phyloP scores from a whole-genome alignment of 1,284 basidiomycete species.

The Megacollybia platyphylla region DNA sequence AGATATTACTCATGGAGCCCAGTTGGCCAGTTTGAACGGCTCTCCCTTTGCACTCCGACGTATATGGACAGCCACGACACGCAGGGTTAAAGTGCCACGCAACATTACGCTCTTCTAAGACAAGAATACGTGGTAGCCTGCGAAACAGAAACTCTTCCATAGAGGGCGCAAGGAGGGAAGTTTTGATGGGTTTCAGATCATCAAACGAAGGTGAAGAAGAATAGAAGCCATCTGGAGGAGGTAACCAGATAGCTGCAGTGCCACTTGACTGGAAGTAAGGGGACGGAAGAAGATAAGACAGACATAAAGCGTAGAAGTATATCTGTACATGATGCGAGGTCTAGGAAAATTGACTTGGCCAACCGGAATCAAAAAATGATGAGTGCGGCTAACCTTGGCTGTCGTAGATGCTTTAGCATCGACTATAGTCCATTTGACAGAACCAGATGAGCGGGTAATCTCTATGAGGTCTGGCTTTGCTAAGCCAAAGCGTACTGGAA shows the following conservation, averaged over 20 bases:
- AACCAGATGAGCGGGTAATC: slow-evolving; percentile 22
- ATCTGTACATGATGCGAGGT: slow-evolving; percentile 38
- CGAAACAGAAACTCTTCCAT: slow-evolving; percentile 26
- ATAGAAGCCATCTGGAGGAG: slow-evolving; percentile 22
- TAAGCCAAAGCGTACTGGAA: slow-evolving; percentile 27
- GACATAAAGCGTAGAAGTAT: slow-evolving; percentile 34
- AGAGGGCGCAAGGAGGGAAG: slow-evolving; percentile 21
- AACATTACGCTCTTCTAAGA: slow-evolving; percentile 16
- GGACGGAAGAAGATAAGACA: slow-evolving; percentile 21
- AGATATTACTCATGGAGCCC: slow-evolving; percentile 31
- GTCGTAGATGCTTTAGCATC: slow-evolving; percentile 33
- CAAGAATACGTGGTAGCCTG: slow-evolving; percentile 24
- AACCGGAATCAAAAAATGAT: background rate
- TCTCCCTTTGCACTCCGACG: slow-evolving; percentile 21
- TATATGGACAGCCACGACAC: slow-evolving; percentile 27
- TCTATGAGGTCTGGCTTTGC: slow-evolving; percentile 36
- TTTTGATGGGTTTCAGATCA: slow-evolving; percentile 23
- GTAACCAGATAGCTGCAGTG: slow-evolving; percentile 29
- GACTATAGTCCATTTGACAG: slow-evolving; percentile 35
- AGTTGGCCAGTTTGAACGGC: slow-evolving; percentile 20
- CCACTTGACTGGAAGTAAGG: slow-evolving; percentile 19
- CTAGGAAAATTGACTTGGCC: slow-evolving; percentile 13
- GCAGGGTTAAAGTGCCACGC: slow-evolving; percentile 35
- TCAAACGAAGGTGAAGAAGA: slow-evolving; percentile 17
- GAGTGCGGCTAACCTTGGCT: slow-evolving; percentile 20